Base-by-base conservation (phyloP, 2,329 filamentous ascomycete genomes). In the Hypoxylon sp. region DNA sequence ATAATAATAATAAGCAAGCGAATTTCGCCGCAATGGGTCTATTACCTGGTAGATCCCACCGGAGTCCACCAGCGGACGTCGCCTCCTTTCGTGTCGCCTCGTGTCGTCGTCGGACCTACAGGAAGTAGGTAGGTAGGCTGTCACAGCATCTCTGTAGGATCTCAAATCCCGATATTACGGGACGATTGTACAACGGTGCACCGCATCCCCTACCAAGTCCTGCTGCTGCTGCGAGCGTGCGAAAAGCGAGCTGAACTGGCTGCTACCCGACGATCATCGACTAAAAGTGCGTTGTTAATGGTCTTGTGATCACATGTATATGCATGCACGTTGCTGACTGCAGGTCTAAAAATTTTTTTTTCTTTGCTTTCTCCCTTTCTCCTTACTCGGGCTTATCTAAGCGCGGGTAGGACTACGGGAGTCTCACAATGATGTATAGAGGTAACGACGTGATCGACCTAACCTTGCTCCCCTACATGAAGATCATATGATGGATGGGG, bases 291-390 rank as follows among this genome's bases (percentile, higher is more conserved):
- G 65, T 68, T 49, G 58, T 34, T 43, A 56, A 55, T 68, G 68
- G 68, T 68, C 68, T 68, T 70, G 68, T 70, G 68, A 70, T 63
- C 68, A 61, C 59, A 53, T 57, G 28, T 60, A 50, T 70, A 70
- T 70, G 68, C 68, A 70, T 67, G 68, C 65, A 70, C 65, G 58
- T 60, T 65, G 65, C 68, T 70, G 65, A 70, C 68, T 60, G 65
- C 68, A 70, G 57, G 59, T 36, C 19, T 60, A 38, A 59, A 46
- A 21, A 48, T 63, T 58, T 58, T 41, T n/a, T 34, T 43, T 48
- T 38, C 14, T 38, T 48, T 53, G 17, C 19, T 41, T 25, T 5
- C n/a, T 11, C 25, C 34, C 13, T 25, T 14, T n/a, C 30, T 34
- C 14, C 34, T 17, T 11, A 4, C 28, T 63, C 38, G 61, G 50